phyloP scores from a whole-genome alignment of 345 rosid genomes.

The Eucalyptus paniculata region DNA sequence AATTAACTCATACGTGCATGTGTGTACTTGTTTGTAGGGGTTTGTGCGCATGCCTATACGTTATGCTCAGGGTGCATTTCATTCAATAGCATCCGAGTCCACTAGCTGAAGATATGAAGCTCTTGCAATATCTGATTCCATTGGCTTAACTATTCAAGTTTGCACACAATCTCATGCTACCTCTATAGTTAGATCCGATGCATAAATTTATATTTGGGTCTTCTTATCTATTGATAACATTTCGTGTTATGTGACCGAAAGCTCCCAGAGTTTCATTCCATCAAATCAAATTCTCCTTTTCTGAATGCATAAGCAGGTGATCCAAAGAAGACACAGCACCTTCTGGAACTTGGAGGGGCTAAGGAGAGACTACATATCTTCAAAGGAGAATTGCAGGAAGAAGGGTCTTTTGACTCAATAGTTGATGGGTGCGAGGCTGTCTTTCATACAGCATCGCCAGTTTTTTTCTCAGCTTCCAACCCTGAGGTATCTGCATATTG shows the following conservation, averaged over 20 bases:
- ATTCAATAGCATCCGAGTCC: background rate
- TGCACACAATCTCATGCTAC: background rate
- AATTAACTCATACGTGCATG: background rate
- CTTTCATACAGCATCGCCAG: slow-evolving; percentile 21
- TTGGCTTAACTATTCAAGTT: background rate
- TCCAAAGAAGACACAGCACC: slow-evolving; percentile 13
- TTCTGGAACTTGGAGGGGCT: slow-evolving; percentile 24
- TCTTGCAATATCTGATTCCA: background rate
- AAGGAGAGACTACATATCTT: slow-evolving; percentile 15
- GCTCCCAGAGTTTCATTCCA: background rate
- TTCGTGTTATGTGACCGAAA: background rate
- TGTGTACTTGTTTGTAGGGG: background rate
- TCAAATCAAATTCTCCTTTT: background rate
- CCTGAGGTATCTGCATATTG: slow-evolving; percentile 1
- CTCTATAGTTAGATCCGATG: background rate
- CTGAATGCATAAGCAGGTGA: slow-evolving; percentile 10
- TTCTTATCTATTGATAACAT: background rate
- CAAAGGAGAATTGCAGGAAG: slow-evolving; percentile 14
- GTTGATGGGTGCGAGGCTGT: slow-evolving; percentile 19
- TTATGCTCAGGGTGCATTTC: background rate
- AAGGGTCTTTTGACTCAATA: slow-evolving; percentile 15
- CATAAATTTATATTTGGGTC: background rate
- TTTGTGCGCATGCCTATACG: background rate
- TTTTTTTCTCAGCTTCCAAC: background rate
- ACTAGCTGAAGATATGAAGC: background rate